Evolutionary conservation across 257 asterid genomes (phyloP).

Genomic region (Mitragyna speciosa): DNA sequence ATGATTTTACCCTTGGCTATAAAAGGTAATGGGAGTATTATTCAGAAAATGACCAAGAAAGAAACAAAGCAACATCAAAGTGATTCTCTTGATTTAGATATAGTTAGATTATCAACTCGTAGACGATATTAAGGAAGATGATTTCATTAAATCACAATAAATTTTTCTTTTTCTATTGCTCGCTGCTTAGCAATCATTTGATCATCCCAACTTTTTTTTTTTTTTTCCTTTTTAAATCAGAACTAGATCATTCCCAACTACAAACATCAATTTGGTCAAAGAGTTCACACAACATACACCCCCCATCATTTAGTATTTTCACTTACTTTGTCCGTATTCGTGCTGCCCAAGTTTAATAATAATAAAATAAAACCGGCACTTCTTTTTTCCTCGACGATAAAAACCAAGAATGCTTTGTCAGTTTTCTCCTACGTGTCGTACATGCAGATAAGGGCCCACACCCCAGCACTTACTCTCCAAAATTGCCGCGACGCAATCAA

Average conservation of each 20-base stretch:
- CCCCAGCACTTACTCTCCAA: neutral
- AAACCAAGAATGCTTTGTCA: neutral
- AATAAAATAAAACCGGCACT: neutral
- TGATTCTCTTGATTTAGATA: too few relatives aligned
- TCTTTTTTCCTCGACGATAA: neutral
- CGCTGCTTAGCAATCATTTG: too few relatives aligned
- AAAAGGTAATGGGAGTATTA: too few relatives aligned
- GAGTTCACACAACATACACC: neutral
- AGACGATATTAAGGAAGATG: too few relatives aligned
- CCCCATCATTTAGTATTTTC: neutral
- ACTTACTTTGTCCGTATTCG: neutral
- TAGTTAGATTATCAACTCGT: too few relatives aligned
- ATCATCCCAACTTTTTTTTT: too few relatives aligned
- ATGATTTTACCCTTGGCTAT: too few relatives aligned
- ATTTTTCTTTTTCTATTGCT: too few relatives aligned
- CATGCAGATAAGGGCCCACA: neutral
- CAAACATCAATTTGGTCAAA: neutral
- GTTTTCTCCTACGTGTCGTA: neutral
- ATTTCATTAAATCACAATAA: too few relatives aligned
- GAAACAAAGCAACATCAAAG: too few relatives aligned
- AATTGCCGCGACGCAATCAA: neutral
- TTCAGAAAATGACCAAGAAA: too few relatives aligned
- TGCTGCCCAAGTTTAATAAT: conserved; percentile 12
- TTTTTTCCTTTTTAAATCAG: neutral
- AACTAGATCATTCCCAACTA: too few relatives aligned